Conservation (phyloP, 164 flowering plant genomes). For the Litsea cubeba region DNA sequence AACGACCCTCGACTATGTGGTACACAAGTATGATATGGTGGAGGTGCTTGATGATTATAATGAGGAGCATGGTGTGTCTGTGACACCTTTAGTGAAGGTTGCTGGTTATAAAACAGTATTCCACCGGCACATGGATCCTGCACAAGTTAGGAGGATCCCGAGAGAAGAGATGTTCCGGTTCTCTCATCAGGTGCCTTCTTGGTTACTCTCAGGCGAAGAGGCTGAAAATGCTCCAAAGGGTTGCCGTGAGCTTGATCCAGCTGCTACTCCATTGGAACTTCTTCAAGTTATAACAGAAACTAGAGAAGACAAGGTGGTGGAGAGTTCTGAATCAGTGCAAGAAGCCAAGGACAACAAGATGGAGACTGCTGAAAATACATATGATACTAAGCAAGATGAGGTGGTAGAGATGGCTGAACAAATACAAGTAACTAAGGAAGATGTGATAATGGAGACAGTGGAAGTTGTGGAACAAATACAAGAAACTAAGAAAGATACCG, state of each 20-base stretch:
- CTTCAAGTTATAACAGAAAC: slow-evolving; percentile 41
- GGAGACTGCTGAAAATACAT: background rate
- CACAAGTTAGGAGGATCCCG: slow-evolving; percentile 47
- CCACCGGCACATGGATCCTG: slow-evolving; percentile 53
- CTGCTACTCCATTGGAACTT: slow-evolving; percentile 84
- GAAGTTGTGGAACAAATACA: background rate
- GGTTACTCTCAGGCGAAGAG: slow-evolving; percentile 45
- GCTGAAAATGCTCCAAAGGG: slow-evolving; percentile 56
- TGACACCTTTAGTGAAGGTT: slow-evolving; percentile 61
- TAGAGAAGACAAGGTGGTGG: slow-evolving; percentile 6
- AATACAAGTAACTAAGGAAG: background rate
- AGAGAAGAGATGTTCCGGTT: slow-evolving; percentile 80
- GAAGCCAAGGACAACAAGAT: slow-evolving; percentile 8
- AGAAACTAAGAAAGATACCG: background rate
- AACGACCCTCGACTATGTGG: slow-evolving; percentile 51
- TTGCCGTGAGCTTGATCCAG: slow-evolving; percentile 97
- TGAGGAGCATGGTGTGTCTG: slow-evolving; percentile 47
- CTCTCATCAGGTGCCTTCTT: slow-evolving; percentile 94
- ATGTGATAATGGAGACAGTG: background rate
- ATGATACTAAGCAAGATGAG: slow-evolving; percentile 5
- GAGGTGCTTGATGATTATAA: slow-evolving; percentile 61
- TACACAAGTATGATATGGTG: slow-evolving; percentile 72
- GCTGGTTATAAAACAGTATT: slow-evolving; percentile 72
- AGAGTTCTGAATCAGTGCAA: slow-evolving; percentile 2
- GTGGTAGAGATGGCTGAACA: slow-evolving; percentile 4